Base-by-base conservation (phyloP, 1,284 basidiomycete species). In the Rugosomyces carneus region DNA sequence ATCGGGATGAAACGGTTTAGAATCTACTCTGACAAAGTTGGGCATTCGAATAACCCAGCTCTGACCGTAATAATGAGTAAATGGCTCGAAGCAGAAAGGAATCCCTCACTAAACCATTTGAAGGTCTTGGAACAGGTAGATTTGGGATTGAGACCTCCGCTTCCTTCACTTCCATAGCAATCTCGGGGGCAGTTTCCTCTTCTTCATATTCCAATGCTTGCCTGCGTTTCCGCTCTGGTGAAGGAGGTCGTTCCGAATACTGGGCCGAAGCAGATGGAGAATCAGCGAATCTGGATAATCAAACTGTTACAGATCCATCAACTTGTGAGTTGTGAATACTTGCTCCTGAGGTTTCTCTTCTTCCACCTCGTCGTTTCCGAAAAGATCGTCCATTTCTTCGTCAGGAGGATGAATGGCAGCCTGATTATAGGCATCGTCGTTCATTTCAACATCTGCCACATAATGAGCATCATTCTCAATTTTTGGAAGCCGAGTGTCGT, bases 1-100 rank as follows among this genome's bases (percentile, higher is more conserved):
- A 44, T 89, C 81, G 5, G 80, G 78, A 54, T 89, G 84, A 60
- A 89, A 93, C 1, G 90, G 87, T 52, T 85, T 84, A 1, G 87
- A 77, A 58, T 91, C 86, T 40, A 93, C 74, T 59, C 82, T 81
- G 40, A 93, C 78, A 57, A 87, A 92, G 61, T 88, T 90, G 13
- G 90, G 90, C 65, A 91, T 79, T 37, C 84, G 78, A 47, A 89
- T 78, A 44, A 89, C 82, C 86, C 87, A 91, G 53, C 81, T 79
- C 88, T 90, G 57, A 40, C 37, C 8, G 24, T n/a, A 34, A 35
- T 13, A 37, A 40, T 48, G 29, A 37, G 50, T n/a, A 15, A 8
- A 37, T 23, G 18, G 20, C 29, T 42, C 26, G 24, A 32, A 18
- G 18, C 15, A 38, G 13, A 4, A 16, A 19, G 21, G 5, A 8